These are phyloP conservation scores for Ganoderma boninense DNA, from an alignment of 1,284 basidiomycete genomes.

Conservation along the genomic window DNA sequence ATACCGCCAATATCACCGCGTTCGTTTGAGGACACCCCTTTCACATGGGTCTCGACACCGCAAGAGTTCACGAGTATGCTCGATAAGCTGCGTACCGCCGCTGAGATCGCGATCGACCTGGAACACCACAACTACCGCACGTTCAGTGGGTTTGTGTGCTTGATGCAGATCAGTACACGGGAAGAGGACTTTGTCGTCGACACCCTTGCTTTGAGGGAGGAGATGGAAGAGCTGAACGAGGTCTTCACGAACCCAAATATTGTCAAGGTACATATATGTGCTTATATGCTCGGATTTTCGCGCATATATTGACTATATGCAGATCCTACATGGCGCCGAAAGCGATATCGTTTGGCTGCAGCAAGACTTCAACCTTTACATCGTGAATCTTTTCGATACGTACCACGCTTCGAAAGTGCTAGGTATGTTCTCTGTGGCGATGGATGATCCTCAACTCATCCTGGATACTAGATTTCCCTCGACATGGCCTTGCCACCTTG, in stretches of 20 bases:
- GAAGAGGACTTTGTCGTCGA: conserved; percentile 91
- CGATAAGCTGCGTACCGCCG: conserved; percentile 66
- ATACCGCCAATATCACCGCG: conserved; percentile 56
- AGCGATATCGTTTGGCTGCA: conserved; percentile 97
- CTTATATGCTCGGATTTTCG: background rate
- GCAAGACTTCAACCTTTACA: conserved; percentile 92
- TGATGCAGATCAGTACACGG: conserved; percentile 94
- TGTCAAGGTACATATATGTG: conserved; percentile 78
- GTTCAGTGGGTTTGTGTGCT: conserved; percentile 89
- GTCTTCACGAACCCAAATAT: conserved; percentile 87
- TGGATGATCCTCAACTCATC: conserved; percentile 18
- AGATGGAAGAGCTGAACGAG: conserved; percentile 76
- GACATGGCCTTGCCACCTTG: conserved; percentile 85
- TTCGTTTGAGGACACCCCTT: conserved; percentile 75
- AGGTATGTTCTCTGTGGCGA: conserved; percentile 49
- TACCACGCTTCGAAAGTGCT: conserved; percentile 92
- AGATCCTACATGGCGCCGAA: conserved; percentile 95
- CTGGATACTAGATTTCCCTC: conserved; percentile 69
- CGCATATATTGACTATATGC: conserved; percentile 35
- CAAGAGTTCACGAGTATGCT: conserved; percentile 70
- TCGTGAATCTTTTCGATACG: conserved; percentile 97
- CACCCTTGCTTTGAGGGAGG: conserved; percentile 79
- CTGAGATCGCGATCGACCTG: conserved; percentile 92
- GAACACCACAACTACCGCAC: conserved; percentile 92
- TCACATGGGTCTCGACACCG: conserved; percentile 77